phyloP scores from a whole-genome alignment of 768 basidiomycete species.

The Lentinula sp. region DNA sequence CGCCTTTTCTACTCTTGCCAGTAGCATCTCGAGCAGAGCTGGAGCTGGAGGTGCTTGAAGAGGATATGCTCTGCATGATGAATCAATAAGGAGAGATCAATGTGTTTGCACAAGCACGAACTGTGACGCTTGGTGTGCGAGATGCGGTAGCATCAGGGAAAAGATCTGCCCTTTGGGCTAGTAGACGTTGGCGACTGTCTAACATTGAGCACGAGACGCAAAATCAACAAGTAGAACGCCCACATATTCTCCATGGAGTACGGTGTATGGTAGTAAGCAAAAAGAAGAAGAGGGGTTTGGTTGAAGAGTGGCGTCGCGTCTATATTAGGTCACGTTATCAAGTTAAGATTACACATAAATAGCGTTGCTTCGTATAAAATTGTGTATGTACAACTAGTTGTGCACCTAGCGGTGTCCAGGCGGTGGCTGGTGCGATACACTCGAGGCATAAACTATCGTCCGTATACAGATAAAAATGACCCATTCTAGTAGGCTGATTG shows the following conservation, averaged over 20 bases:
- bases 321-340: not conserved
- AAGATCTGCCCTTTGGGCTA: conserved; percentile 4
- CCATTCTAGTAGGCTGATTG: too few species aligned
- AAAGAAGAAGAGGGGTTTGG: not conserved
- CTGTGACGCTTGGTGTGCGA: not conserved
- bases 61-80: not conserved
- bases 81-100: not conserved
- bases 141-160: not conserved
- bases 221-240: not conserved
- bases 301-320: conserved; percentile 2
- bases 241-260: conserved; percentile 4
- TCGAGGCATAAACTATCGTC: too few species aligned
- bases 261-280: not conserved
- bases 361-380: too few species aligned
- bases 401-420: too few species aligned
- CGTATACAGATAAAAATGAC: too few species aligned
- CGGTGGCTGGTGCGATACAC: too few species aligned
- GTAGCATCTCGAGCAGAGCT: not conserved
- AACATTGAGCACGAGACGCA: too few species aligned
- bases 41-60: not conserved
- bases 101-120: not conserved
- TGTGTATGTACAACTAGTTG: too few species aligned
- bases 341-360: not conserved
- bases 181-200: conserved; percentile 4
- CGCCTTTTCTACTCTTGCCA: not conserved